Percentiles rank a stretch among this genome's conserved stretches.
These are phyloP conservation scores for Starmerella kuoi DNA, from an alignment of 805 yeast species.

Conservation along the genomic window DNA sequence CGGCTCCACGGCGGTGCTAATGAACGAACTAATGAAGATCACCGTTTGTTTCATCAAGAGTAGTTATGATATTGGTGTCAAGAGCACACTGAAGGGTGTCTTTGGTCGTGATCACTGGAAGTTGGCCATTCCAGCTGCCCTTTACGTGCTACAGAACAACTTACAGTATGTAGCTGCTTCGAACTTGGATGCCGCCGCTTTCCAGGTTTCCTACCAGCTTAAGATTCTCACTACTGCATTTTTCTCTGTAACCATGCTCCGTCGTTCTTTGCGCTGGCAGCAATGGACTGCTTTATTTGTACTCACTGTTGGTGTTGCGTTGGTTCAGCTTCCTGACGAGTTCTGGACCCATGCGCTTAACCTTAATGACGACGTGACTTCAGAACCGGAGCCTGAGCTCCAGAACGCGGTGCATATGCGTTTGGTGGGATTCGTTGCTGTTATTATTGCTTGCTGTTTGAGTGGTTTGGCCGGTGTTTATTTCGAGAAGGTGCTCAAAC, in stretches of 20 bases:
- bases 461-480: constrained; percentile 36
- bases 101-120: constrained; percentile 33
- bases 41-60: constrained; percentile 26
- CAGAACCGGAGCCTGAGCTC: constrained; percentile 17
- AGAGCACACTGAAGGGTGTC: constrained; percentile 24
- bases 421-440: constrained; percentile 30
- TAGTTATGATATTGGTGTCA: constrained; percentile 21
- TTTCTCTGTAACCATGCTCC: constrained; percentile 32
- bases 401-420: not conserved
- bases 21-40: constrained; percentile 32
- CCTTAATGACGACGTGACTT: constrained; percentile 12
- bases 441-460: constrained; percentile 30
- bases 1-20: constrained; percentile 33
- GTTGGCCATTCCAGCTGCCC: constrained; percentile 32
- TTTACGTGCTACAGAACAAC: constrained; percentile 33
- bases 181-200: constrained; percentile 34
- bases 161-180: constrained; percentile 35
- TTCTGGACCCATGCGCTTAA: constrained; percentile 15
- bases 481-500: constrained; percentile 34
- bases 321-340: constrained; percentile 31
- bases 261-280: constrained; percentile 25
- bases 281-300: constrained; percentile 32
- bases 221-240: constrained; percentile 35
- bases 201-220: constrained; percentile 36
- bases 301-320: constrained; percentile 32